phyloP scores from a whole-genome alignment of 2,329 filamentous ascomycete species.

The Aspergillus proliferans region DNA sequence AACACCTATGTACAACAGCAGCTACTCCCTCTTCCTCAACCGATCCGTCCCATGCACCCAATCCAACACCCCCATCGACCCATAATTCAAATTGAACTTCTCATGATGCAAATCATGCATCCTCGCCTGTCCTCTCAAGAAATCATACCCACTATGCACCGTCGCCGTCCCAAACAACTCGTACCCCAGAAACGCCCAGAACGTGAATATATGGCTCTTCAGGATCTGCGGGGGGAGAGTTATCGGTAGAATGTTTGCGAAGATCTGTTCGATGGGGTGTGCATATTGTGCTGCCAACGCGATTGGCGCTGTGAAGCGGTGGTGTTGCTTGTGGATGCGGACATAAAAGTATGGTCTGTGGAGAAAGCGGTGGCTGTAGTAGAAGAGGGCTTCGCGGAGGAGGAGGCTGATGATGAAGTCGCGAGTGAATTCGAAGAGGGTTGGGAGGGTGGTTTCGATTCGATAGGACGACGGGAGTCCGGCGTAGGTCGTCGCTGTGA shows the following conservation, averaged over 20 bases:
- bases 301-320: slow-evolving; percentile 52
- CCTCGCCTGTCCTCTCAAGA: slow-evolving; percentile 40
- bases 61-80: slow-evolving; percentile 48
- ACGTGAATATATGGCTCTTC: slow-evolving; percentile 46
- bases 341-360: slow-evolving; percentile 46
- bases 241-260: slow-evolving; percentile 50
- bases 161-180: slow-evolving; percentile 49
- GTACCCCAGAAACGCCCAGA: slow-evolving; percentile 46
- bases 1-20: background rate
- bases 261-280: slow-evolving; percentile 51
- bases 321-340: slow-evolving; percentile 52
- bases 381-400: slow-evolving; percentile 49
- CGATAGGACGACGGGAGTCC: slow-evolving; percentile 29
- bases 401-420: slow-evolving; percentile 41
- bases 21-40: background rate
- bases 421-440: slow-evolving; percentile 27
- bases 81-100: slow-evolving; percentile 51
- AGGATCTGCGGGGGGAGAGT: slow-evolving; percentile 45
- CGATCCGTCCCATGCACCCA: slow-evolving; percentile 49
- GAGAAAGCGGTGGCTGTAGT: slow-evolving; percentile 51
- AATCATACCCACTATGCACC: slow-evolving; percentile 55
- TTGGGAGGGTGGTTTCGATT: slow-evolving; percentile 35
- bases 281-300: slow-evolving; percentile 52
- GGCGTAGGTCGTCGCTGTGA: slow-evolving; percentile 11
- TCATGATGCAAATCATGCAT: slow-evolving; percentile 55